Conservation (phyloP, 345 rosid species). For the Erodium maritimum region DNA sequence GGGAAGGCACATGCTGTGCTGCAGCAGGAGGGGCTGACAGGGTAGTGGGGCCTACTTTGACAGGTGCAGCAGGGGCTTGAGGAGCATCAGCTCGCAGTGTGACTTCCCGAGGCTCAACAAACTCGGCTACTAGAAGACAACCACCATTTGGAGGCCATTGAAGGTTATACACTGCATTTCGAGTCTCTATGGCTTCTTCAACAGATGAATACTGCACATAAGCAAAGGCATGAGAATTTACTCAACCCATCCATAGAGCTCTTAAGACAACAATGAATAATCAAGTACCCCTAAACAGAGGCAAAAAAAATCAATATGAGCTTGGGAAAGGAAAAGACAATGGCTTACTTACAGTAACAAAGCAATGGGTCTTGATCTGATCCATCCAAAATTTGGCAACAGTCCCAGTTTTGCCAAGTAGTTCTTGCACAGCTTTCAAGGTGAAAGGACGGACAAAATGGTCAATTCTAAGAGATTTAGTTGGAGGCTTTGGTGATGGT, state of each 20-base stretch:
- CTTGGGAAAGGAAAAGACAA: slow-evolving; percentile 7
- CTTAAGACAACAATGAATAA: no score
- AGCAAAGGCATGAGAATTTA: slow-evolving; percentile 15
- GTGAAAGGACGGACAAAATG: slow-evolving; percentile 92
- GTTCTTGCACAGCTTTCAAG: slow-evolving; percentile 92
- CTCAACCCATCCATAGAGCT: no score
- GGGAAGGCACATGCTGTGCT: slow-evolving; percentile 36
- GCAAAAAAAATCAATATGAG: background rate
- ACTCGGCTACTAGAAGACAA: slow-evolving; percentile 66
- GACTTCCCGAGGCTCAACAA: slow-evolving; percentile 79
- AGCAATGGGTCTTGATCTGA: slow-evolving; percentile 94
- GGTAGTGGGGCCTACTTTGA: slow-evolving; percentile 15
- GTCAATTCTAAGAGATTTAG: slow-evolving; percentile 78
- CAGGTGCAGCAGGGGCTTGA: slow-evolving; percentile 29
- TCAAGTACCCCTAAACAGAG: background rate
- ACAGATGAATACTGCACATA: slow-evolving; percentile 73
- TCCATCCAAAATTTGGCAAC: slow-evolving; percentile 94
- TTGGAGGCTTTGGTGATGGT: slow-evolving; percentile 64
- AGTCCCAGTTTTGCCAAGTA: slow-evolving; percentile 74
- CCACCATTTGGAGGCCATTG: slow-evolving; percentile 99
- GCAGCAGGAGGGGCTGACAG: slow-evolving; percentile 19
- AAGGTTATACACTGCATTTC: slow-evolving; percentile 79
- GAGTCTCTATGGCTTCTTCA: slow-evolving; percentile 76
- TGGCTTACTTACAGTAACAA: slow-evolving; percentile 49
- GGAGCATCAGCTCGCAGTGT: slow-evolving; percentile 52